Evolutionary conservation across 1,139 yeast genomes (phyloP), one percentile per base, ranked within the genome.

Genomic region (Neolecta irregularis): DNA sequence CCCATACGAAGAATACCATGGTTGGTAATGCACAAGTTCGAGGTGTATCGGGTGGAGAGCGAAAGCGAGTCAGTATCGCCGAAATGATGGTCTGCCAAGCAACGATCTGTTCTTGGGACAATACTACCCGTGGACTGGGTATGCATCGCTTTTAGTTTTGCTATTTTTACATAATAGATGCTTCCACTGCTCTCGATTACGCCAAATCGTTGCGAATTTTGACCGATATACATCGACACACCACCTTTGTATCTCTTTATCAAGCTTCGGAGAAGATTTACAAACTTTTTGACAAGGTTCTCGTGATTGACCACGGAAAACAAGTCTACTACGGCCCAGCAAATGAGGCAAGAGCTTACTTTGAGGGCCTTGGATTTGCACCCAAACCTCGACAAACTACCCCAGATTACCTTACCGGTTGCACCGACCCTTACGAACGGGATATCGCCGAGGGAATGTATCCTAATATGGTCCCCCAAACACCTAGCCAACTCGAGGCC

Each of bases 21-120:
- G 83, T 75, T 23, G 85, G 85, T 39, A 67, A 71, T 49, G 80
- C 75, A 48, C 68, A 65, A 39, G 67, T 76, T 30, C 66, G 85
- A 49, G 91, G 91, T 55, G 79, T 77, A 24, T 74, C 85, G 31
- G 91, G 91, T 48, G 91, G 91, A 58, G 88, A 77, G 57, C 65
- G 88, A 47, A 76, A 76, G 56, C 72, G 91, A 56, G 88, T 77
- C 17, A 74, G 85, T 4, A 73, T 77, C 48, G 79, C 79, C 18
- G 81, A 74, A 50, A 71, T 68, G 5, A 59, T 72, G 18, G 61
- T 72, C 13, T 61, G 71, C 36, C 70, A 74, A 19, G 72, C 77
- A 6, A 63, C 71, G 31, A 56, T 74, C 36, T 77, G 71, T 48
- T 72, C 78, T 52, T 74, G 77, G 70, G 83, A 74, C 56, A 74